Base-by-base conservation (phyloP, 495 filamentous ascomycete species). In the Lindgomyces ingoldianus region DNA sequence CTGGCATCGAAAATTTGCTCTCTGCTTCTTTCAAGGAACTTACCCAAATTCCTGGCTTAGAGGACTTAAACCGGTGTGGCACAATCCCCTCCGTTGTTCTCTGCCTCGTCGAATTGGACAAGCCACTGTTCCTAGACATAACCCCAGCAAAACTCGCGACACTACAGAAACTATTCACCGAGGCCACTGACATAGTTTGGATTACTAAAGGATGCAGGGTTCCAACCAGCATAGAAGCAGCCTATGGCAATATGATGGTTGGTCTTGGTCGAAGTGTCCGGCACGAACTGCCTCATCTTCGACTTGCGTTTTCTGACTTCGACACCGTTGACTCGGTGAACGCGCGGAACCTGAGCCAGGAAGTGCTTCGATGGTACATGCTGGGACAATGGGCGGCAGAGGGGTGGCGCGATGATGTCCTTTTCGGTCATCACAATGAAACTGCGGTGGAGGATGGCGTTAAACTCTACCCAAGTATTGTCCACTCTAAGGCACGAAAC, bases 51-150 rank as follows among this genome's bases (percentile, higher is more conserved):
- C 6, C 33, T 14, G 14, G 14, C 33, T 14, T 58, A 18, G 4
- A 10, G 21, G 42, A 18, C 22, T 22, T 58, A 2, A 27, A 47
- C 4, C 33, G 11, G 3, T 4, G 25, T 3, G 33, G 27, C 39
- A 4, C 57, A 3, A n/a, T 60, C 3, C 42, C 73, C 65, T 57
- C 71, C 18, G 70, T 72, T 0, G 75, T 83, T 1, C 58, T 85
- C 21, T 76, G 70, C 57, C 62, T 85, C 39, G 58, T 74, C 9
- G 83, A 85, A 27, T 68, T 80, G 10, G 75, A 80, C 63, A 70
- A 72, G 6, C 74, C 78, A 0, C 67, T 79, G 2, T 77, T 86
- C 4, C 60, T 75, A n/a, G 58, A 64, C 4, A 69, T 83, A n/a
- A 72, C 71, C 1, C 47, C 65, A 8, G 53, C 71, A 1, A 70